Base-by-base conservation (phyloP, 2,329 filamentous ascomycete species). In the Endoconidiophora laricicola region DNA sequence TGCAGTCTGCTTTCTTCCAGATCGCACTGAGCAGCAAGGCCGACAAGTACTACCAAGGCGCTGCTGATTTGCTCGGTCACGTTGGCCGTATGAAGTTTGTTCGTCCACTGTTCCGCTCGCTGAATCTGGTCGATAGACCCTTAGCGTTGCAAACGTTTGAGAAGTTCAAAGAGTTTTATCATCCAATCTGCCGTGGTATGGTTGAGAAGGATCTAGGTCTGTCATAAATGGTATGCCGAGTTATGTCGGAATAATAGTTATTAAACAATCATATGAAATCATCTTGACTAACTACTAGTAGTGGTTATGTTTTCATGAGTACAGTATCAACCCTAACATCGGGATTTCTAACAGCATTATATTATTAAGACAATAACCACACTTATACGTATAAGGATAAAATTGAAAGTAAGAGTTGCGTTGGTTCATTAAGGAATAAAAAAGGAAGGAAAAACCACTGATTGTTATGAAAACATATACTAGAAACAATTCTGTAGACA, bases 21-120 rank as follows among this genome's bases (percentile, higher is more conserved):
- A 75, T 95, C 33, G 85, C 85, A 1, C 73, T 98, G 60, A 76
- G 76, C 58, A 83, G 85, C 10, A 76, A 79, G 52, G 84, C 87
- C 58, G 64, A 72, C 47, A 74, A 71, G 52, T 76, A 83, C 37
- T 86, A 90, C 59, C 62, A 76, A 53, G 80, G 81, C 1, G 78
- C 86, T 0, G 79, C 82, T 1, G 76, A 84, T 52, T 69, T 95
- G 50, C 69, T 96, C 38, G 84, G 85, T 29, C 72, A 73, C 48
- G 87, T 95, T 22, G 91, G 91, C 10, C 72, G 91, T 52, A 96
- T 98, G 91, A 96, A 96, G 74, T 96, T 90, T 64, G 90, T 96
- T 53, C 73, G 90, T 44, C 86, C 90, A 20, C 66, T 96, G 60
- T 95, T 82, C 67, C 74, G 82, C 54, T 74, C 77, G 46, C 67